These are phyloP conservation scores for Elsinoe batatas DNA, from an alignment of 2,329 filamentous ascomycete genomes.

Conservation along the genomic window DNA sequence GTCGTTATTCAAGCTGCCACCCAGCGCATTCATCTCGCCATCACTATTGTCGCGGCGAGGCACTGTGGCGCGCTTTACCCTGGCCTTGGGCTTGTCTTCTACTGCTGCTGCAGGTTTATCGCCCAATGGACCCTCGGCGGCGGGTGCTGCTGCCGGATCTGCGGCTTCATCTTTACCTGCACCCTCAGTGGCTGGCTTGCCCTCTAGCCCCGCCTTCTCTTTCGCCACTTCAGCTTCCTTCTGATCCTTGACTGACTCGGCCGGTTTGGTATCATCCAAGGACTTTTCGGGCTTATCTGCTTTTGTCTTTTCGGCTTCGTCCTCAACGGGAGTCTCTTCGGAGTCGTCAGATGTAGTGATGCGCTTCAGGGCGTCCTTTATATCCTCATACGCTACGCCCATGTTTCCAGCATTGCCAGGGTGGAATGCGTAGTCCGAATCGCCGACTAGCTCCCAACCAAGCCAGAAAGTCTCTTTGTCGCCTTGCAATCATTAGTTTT, in stretches of 20 bases:
- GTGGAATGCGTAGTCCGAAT: constrained; percentile 36
- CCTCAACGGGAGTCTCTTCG: not conserved
- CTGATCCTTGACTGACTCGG: not conserved
- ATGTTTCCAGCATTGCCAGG: constrained; percentile 31
- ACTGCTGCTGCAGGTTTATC: not conserved
- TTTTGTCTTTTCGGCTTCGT: not conserved
- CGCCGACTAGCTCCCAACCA: constrained; percentile 38
- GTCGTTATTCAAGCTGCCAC: not conserved
- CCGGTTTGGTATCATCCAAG: not conserved
- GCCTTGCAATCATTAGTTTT: constrained; percentile 28
- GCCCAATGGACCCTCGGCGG: constrained; percentile 7
- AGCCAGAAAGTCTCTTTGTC: constrained; percentile 45
- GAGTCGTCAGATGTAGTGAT: not conserved
- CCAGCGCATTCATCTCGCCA: not conserved
- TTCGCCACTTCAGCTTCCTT: not conserved
- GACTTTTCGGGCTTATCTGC: not conserved
- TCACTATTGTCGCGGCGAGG: not conserved
- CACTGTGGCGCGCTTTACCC: constrained; percentile 1
- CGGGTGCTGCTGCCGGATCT: not conserved
- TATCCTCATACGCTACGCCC: constrained; percentile 22
- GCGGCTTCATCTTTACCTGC: not conserved
- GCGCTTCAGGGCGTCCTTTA: constrained; percentile 3
- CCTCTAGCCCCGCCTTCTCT: not conserved
- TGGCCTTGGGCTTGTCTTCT: not conserved
- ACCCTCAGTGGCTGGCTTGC: not conserved